Percentiles rank a stretch among this genome's conserved stretches.
phyloP scores from a whole-genome alignment of 331 rosid genomes.

The Stylosanthes scabra region DNA sequence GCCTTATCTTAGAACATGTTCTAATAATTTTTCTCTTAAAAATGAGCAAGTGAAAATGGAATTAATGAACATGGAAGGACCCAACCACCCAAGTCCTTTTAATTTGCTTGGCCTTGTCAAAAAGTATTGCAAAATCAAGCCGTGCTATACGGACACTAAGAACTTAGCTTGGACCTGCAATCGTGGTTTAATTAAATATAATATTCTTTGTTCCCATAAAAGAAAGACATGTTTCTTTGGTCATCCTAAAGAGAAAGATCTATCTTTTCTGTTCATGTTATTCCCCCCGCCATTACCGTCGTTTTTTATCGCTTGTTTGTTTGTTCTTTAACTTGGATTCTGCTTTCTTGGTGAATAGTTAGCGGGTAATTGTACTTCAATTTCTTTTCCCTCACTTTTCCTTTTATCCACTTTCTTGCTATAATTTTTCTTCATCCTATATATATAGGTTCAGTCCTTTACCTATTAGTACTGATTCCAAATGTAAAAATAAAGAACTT shows the following conservation, averaged over 20 bases:
- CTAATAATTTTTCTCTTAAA: too few species aligned
- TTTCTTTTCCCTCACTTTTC: neutral
- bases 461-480: too few species aligned
- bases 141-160: neutral
- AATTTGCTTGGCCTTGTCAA: conserved; percentile 32
- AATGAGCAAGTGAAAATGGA: conserved; percentile 12
- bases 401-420: neutral
- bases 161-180: neutral
- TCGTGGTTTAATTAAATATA: neutral
- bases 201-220: neutral
- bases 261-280: neutral
- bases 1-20: too few species aligned
- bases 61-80: conserved; percentile 29
- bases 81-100: conserved; percentile 28
- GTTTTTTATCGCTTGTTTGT: neutral
- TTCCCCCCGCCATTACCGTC: neutral
- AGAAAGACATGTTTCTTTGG: neutral
- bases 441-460: neutral
- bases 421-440: neutral
- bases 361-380: neutral
- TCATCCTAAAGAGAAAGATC: neutral
- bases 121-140: too few species aligned
- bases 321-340: neutral
- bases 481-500: too few species aligned
- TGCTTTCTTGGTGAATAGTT: neutral